phyloP scores from a whole-genome alignment of 2,329 filamentous ascomycete genomes.

The Penicillium olsonii region DNA sequence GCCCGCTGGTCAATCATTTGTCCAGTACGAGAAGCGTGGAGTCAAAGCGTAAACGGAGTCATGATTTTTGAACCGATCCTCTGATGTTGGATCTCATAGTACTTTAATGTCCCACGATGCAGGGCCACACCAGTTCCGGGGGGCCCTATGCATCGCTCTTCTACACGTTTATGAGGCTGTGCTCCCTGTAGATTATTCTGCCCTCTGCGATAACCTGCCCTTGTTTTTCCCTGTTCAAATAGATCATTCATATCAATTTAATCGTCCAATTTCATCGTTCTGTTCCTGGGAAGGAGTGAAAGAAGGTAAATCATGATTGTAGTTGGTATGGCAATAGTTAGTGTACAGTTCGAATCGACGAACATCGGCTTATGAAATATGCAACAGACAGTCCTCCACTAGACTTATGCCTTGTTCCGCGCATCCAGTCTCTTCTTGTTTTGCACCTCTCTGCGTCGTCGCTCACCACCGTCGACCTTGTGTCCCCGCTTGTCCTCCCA shows the following conservation, averaged over 20 bases:
- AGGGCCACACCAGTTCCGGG: neutral
- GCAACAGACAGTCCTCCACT: slow-evolving; percentile 15
- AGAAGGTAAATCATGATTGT: neutral
- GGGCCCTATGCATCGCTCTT: neutral
- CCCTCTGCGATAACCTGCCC: neutral
- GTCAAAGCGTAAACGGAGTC: slow-evolving; percentile 28
- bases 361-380: slow-evolving; percentile 17
- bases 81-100: slow-evolving; percentile 2
- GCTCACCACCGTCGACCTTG: slow-evolving; percentile 96
- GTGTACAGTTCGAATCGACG: slow-evolving; percentile 23
- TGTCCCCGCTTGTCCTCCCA: slow-evolving; percentile 86
- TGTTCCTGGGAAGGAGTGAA: neutral
- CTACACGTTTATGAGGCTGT: slow-evolving; percentile 16
- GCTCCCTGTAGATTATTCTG: slow-evolving; percentile 22
- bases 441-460: slow-evolving; percentile 79
- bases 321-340: slow-evolving; percentile 19
- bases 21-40: slow-evolving; percentile 67
- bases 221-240: slow-evolving; percentile 14
- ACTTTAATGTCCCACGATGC: slow-evolving; percentile 6
- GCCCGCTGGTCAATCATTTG: slow-evolving; percentile 68
- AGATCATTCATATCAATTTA: slow-evolving; percentile 19
- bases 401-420: slow-evolving; percentile 61
- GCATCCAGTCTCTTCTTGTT: slow-evolving; percentile 82
- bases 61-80: neutral
- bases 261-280: slow-evolving; percentile 2